Conservation (phyloP, 192 early-diverging fungal species). For the Podila verticillata region DNA sequence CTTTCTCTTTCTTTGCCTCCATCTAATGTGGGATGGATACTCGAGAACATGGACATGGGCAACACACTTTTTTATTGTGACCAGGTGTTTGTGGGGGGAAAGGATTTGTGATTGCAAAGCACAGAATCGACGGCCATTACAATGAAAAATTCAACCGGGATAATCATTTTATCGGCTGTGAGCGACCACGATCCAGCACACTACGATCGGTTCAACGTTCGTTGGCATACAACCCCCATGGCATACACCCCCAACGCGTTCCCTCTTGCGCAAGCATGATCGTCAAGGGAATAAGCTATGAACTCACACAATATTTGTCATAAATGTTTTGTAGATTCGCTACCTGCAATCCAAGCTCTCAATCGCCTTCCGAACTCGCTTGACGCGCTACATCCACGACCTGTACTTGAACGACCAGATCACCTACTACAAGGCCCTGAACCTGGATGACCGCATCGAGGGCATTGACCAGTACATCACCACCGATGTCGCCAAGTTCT, state of each 20-base stretch:
- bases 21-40: neutral
- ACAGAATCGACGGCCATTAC: neutral
- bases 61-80: neutral
- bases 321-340: conserved; percentile 61
- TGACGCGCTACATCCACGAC: conserved; percentile 89
- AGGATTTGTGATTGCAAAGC: conserved; percentile 50
- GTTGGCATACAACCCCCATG: too few relatives aligned
- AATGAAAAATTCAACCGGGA: neutral
- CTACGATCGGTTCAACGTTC: neutral
- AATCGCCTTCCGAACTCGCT: conserved; percentile 80
- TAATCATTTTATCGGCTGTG: conserved; percentile 18
- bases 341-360: conserved; percentile 80
- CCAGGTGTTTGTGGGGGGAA: neutral
- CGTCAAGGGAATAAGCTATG: too few relatives aligned
- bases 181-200: neutral
- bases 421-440: conserved; percentile 89
- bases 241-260: too few relatives aligned
- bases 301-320: neutral
- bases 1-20: conserved; percentile 1
- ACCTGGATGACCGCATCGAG: conserved; percentile 90
- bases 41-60: neutral
- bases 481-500: conserved; percentile 93
- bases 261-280: too few relatives aligned
- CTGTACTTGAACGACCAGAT: conserved; percentile 85
- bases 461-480: conserved; percentile 92